Conservation (phyloP, 441 rosid species). For the Mallotus japonicus region DNA sequence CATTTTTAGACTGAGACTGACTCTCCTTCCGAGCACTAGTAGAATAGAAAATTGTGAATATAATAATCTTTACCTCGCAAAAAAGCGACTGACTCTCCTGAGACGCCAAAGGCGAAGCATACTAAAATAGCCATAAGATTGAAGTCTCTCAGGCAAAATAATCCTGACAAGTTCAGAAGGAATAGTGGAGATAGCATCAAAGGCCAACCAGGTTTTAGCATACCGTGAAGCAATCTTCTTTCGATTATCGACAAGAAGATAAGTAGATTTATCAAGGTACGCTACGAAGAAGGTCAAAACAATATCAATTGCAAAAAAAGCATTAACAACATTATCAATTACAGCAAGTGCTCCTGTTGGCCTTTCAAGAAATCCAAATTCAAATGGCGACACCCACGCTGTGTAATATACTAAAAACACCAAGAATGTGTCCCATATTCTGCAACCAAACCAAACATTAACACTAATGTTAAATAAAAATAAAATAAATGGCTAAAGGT, state of each 20-base stretch:
- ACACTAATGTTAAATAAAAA: background rate
- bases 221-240: slow-evolving; percentile 65
- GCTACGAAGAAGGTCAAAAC: slow-evolving; percentile 80
- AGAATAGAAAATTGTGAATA: too few species aligned
- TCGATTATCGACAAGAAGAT: slow-evolving; percentile 61
- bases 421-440: slow-evolving; percentile 72
- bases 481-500: background rate
- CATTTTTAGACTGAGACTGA: too few species aligned
- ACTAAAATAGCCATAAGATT: slow-evolving; percentile 59
- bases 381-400: slow-evolving; percentile 91
- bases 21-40: too few species aligned
- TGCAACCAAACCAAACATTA: slow-evolving; percentile 25
- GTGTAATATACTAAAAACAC: slow-evolving; percentile 77
- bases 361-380: slow-evolving; percentile 57
- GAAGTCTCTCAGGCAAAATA: slow-evolving; percentile 49
- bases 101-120: slow-evolving; percentile 96
- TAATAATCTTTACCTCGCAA: slow-evolving; percentile 47
- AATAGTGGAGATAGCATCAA: slow-evolving; percentile 69
- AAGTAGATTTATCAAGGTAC: slow-evolving; percentile 64
- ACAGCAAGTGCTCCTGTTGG: slow-evolving; percentile 49
- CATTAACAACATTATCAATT: slow-evolving; percentile 62
- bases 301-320: slow-evolving; percentile 64
- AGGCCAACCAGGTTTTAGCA: slow-evolving; percentile 47
- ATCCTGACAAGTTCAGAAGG: slow-evolving; percentile 57
- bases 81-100: slow-evolving; percentile 68